Base-by-base conservation (phyloP, 495 filamentous ascomycete genomes). In the Talaromyces thailandensis region DNA sequence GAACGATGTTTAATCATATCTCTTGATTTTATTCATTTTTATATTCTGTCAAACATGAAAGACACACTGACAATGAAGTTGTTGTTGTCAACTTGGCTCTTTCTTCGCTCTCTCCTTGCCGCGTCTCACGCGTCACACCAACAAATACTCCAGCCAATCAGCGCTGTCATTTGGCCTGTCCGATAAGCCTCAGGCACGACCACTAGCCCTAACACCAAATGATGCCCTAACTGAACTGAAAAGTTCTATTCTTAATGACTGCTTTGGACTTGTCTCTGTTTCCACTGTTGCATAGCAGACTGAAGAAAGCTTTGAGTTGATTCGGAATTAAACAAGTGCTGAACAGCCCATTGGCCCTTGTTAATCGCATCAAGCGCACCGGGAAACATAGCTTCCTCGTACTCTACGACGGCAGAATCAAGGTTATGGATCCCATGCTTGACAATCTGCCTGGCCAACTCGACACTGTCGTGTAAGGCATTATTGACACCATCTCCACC, bases 51-150 rank as follows among this genome's bases (percentile, higher is more conserved):
- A 25, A 0, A 40, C 35, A 14, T 14, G 2, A 40, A 40, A 5
- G n/a, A 18, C 11, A 48, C 43, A 18, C 6, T 48, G 43, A 21
- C 43, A 48, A 48, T 48, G 43, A 18, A 48, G 43, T 48, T 48
- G 9, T 11, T 37, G 8, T 45, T 45, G 31, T 35, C 31, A 35
- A 3, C 31, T 7, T 31, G 5, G 14, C 35, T 40, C 11, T 18
- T n/a, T n/a, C n/a, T n/a, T n/a, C n/a, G n/a, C n/a, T n/a, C n/a
- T 58, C 31, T 23, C 56, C 57, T 40, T 59, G 52, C 59, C 59
- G 59, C 59, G 59, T 61, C 59, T 52, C 43, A 61, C 59, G 59
- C 59, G 59, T 61, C 59, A 31, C 25, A 37, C 40, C 25, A 57
- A 35, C 55, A 35, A 21, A 9, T 31, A 8, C 18, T 18, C 18